Base-by-base conservation (phyloP, 2,329 filamentous ascomycete genomes). In the Calonectria fujianensis region DNA sequence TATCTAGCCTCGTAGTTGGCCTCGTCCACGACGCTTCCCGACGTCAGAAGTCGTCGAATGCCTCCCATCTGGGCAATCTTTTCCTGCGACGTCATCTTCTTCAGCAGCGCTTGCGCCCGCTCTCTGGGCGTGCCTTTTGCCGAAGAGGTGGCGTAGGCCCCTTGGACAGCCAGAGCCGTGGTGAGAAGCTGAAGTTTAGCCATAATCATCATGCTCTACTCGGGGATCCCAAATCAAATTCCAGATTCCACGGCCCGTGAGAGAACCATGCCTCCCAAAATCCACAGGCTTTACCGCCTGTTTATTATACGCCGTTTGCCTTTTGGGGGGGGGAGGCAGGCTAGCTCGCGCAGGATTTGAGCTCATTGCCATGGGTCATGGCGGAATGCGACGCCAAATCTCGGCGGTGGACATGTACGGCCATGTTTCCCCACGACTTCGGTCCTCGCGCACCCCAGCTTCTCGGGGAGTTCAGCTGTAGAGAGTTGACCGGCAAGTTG, bases 41-140 rank as follows among this genome's bases (percentile, higher is more conserved):
- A 67, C 32, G 74, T 78, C 13, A 77, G 31, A 24, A 76, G 52
- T 16, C 76, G 67, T 31, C 77, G 73, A n/a, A 79, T 72, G 31
- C 76, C 72, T 6, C 76, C 77, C 72, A 78, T 75, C 64, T 79
- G 75, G 5, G 75, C 75, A 70, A 77, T 63, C 70, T 79, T 79
- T 35, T 79, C 77, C 29, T 78, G 74, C 66, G 70, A 78, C 5
- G 76, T 77, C 76, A 79, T 76, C 59, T 77, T 74, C 45, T 72
- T 67, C 7, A 78, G 41, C 10, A 78, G 32, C 2, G 72, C 73
- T 66, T 77, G 67, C 16, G 77, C 75, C 4, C 76, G 39, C 11
- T 78, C 68, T 5, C 59, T 65, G n/a, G 77, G 75, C 14, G 74
- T 74, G 20, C 35, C 63, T 41, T 68, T 72, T 39, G 59, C 59